A percentile compares a stretch with the other conserved stretches of the same genome.
These are phyloP conservation scores for Echria macrotheca DNA, from an alignment of 495 filamentous ascomycete genomes.

Conservation along the genomic window DNA sequence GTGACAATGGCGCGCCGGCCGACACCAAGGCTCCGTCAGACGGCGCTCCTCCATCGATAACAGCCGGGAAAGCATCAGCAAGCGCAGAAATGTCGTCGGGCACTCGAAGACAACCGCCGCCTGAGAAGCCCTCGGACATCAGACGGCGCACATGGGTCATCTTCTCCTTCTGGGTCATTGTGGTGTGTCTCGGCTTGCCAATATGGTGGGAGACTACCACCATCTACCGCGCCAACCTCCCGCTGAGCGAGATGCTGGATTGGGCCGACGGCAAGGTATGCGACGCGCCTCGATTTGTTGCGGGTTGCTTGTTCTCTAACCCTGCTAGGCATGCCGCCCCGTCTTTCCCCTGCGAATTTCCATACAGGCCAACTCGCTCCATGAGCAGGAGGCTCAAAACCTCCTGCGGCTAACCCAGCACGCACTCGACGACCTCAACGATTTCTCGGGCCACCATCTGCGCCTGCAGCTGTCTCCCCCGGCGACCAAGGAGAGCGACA, in stretches of 20 bases:
- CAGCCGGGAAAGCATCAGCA: background rate
- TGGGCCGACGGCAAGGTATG: conserved; percentile 91
- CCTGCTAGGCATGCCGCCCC: conserved; percentile 68
- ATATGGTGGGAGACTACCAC: conserved; percentile 98
- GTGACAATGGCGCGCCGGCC: conserved; percentile 13
- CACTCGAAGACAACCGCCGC: conserved; percentile 64
- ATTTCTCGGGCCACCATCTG: conserved; percentile 86
- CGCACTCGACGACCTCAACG: conserved; percentile 82
- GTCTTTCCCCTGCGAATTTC: conserved; percentile 82
- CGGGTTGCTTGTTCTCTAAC: background rate
- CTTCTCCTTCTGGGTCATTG: conserved; percentile 85
- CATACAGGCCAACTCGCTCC: conserved; percentile 64
- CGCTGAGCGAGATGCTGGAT: conserved; percentile 78
- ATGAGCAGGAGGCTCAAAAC: conserved; percentile 64
- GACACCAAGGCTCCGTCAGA: background rate
- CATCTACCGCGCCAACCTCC: conserved; percentile 82
- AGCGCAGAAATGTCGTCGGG: no score
- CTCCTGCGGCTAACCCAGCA: conserved; percentile 82
- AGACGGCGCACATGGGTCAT: conserved; percentile 68
- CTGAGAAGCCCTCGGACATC: conserved; percentile 65
- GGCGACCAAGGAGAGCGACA: conserved; percentile 12
- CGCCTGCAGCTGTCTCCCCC: conserved; percentile 61
- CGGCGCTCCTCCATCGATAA: background rate
- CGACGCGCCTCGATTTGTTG: background rate
- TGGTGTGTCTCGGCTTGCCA: conserved; percentile 78